Base-by-base conservation (phyloP, 495 filamentous ascomycete genomes). In the Cercophora newfieldiana region DNA sequence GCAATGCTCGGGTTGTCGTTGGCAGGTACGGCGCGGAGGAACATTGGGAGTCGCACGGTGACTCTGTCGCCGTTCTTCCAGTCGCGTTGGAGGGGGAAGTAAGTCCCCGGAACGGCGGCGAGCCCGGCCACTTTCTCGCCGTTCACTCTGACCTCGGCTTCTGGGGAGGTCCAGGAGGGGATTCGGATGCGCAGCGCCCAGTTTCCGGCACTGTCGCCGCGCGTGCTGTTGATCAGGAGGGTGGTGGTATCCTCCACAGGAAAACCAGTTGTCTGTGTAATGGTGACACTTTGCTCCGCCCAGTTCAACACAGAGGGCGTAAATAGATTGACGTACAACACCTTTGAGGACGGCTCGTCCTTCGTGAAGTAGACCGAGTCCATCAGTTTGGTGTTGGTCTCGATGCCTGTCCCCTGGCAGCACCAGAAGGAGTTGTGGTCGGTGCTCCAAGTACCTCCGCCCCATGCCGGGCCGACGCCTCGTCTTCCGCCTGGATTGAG, bases 271-370 rank as follows among this genome's bases (percentile, higher is more conserved):
- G 60, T 58, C 62, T 79, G 77, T 12, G 68, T 70, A 24, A 79
- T 47, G 21, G 59, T 72, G 5, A 75, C 65, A 18, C 58, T 47
- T 1, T 66, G 67, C 28, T 66, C 59, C 1, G 56, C 57, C 77
- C 77, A 79, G n/a, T 50, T 71, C 33, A 79, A 67, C 29, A 69
- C 66, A 0, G 75, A 77, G 2, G 74, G 71, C 1, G 72, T 72
- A 59, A 75, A 79, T 0, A 79, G 67, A 59, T 79, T 78, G 29
- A 79, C 74, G 26, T 67, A 79, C 14, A 79, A 29, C 22, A 57
- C 54, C 25, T 6, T 57, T 19, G 7, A 28, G 26, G n/a, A 61
- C 10, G 28, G 67, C 66, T 10, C 2, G 24, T 66, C 47, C 37
- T 48, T 48, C 30, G 60, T 24, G 21, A 66, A 71, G 56, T 71